A percentile compares a stretch with the other conserved stretches of the same genome.
These are phyloP conservation scores for Gossypium mustelinum DNA, from an alignment of 345 rosid genomes.

Conservation along the genomic window DNA sequence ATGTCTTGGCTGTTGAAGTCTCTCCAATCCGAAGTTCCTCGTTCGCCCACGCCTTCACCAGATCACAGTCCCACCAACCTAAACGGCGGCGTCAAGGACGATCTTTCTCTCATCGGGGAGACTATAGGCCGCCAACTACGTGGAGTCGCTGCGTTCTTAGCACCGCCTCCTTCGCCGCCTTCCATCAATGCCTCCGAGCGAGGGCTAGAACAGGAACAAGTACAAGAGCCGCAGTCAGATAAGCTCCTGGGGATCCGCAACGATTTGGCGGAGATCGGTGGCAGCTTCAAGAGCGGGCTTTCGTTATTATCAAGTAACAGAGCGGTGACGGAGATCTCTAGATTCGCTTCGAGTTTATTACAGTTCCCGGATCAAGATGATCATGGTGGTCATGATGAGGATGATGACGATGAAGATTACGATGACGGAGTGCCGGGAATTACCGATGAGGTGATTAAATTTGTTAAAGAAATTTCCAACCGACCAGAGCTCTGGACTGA, in stretches of 20 bases:
- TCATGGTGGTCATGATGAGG: slow-evolving; percentile 14
- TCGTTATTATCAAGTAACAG: slow-evolving; percentile 37
- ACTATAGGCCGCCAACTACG: slow-evolving; percentile 55
- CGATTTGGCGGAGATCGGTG: slow-evolving; percentile 68
- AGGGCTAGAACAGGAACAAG: background rate
- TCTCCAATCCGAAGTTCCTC: slow-evolving; percentile 27
- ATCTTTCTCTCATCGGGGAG: slow-evolving; percentile 35
- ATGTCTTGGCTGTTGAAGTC: slow-evolving; percentile 71
- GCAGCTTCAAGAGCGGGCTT: slow-evolving; percentile 52
- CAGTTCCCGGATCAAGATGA: slow-evolving; percentile 28
- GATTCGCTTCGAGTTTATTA: slow-evolving; percentile 48
- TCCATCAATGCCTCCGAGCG: slow-evolving; percentile 8
- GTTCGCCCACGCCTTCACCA: slow-evolving; percentile 20
- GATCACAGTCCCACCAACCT: slow-evolving; percentile 14
- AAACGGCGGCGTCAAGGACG: slow-evolving; percentile 31
- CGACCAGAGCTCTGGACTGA: slow-evolving; percentile 63
- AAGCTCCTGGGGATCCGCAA: slow-evolving; percentile 52
- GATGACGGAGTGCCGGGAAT: slow-evolving; percentile 44
- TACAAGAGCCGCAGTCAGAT: slow-evolving; percentile 14
- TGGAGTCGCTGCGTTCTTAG: slow-evolving; percentile 58
- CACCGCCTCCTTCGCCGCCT: slow-evolving; percentile 39
- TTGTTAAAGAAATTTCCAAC: slow-evolving; percentile 45
- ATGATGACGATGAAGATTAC: slow-evolving; percentile 16
- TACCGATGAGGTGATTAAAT: slow-evolving; percentile 47
- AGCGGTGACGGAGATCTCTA: slow-evolving; percentile 43